Base-by-base conservation (phyloP, 139 green algal genomes). In the Coelastrella sp. region DNA sequence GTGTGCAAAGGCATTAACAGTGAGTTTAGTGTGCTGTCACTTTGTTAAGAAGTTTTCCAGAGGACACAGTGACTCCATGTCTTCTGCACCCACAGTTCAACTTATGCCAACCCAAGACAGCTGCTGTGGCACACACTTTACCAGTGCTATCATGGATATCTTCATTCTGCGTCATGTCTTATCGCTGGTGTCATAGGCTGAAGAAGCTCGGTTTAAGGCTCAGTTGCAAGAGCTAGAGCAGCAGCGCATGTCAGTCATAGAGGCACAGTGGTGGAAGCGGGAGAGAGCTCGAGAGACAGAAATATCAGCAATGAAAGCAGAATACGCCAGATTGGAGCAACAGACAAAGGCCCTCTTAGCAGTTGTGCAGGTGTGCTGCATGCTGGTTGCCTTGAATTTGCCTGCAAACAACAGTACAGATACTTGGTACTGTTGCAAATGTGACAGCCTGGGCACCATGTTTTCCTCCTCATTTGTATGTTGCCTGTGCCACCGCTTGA, bases 211-310 rank as follows among this genome's bases (percentile, higher is more conserved):
- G 25, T 94, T 88, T 64, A 85, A 79, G 3, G 83, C 74, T 0
- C 81, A 93, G 63, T 84, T 94, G 64, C 41, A 64, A 40, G 85
- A 91, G 85, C 85, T 89, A 15, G 92, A 95, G 86, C 57, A 80
- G 37, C 75, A 87, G 72, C 90, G 93, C 40, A 93, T 95, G 90
- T 45, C 78, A 4, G 83, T 88, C 38, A 86, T 96, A 11, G 92
- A 96, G 84, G 85, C 45, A 3, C 90, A 93, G 86, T 96, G 93
- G 93, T 75, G 89, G 38, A 69, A 69, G 35, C 79, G 89, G 4
- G 92, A 95, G 88, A 57, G 74, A 4, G 51, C 64, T 2, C 66
- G 90, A 5, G 88, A 93, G 77, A 41, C 48, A 25, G 87, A 91
- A 68, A 40, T 81, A 6, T 69, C 74, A 2, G 21, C 53, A 0